Percentiles rank a stretch among this genome's conserved stretches.
These are phyloP conservation scores for Lojkania enalia DNA, from an alignment of 2,329 filamentous ascomycete genomes.

Conservation along the genomic window DNA sequence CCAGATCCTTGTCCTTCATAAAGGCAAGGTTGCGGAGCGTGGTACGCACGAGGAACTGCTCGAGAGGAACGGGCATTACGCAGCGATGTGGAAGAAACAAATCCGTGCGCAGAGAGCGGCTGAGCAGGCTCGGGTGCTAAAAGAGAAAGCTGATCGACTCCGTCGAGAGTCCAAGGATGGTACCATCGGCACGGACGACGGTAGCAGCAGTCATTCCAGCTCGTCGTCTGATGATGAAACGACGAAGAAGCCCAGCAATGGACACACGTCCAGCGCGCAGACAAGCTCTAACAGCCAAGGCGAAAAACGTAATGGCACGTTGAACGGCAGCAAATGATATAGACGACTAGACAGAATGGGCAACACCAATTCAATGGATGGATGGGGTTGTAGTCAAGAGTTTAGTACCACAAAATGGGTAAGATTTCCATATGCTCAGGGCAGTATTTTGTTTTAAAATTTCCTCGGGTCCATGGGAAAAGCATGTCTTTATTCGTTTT, in stretches of 20 bases:
- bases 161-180: conserved; percentile 53
- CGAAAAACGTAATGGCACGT: background rate
- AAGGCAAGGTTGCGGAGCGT: conserved; percentile 56
- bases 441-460: too few species aligned
- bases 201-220: conserved; percentile 43
- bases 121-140: conserved; percentile 53
- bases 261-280: background rate
- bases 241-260: conserved; percentile 24
- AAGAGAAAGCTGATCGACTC: conserved; percentile 55
- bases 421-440: too few species aligned
- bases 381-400: too few species aligned
- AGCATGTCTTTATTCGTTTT: background rate
- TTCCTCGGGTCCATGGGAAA: too few species aligned
- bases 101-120: conserved; percentile 55
- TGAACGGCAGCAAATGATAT: background rate
- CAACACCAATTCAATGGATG: too few species aligned
- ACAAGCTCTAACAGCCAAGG: background rate
- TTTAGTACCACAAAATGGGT: too few species aligned
- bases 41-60: conserved; percentile 57
- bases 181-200: conserved; percentile 36
- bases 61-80: conserved; percentile 50
- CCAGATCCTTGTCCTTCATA: conserved; percentile 59
- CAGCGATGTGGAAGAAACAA: conserved; percentile 58
- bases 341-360: background rate
- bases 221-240: conserved; percentile 40